A percentile compares a stretch with the other conserved stretches of the same genome.
Conservation (phyloP, 495 filamentous ascomycete genomes). For the Jackrogersella minutella region DNA sequence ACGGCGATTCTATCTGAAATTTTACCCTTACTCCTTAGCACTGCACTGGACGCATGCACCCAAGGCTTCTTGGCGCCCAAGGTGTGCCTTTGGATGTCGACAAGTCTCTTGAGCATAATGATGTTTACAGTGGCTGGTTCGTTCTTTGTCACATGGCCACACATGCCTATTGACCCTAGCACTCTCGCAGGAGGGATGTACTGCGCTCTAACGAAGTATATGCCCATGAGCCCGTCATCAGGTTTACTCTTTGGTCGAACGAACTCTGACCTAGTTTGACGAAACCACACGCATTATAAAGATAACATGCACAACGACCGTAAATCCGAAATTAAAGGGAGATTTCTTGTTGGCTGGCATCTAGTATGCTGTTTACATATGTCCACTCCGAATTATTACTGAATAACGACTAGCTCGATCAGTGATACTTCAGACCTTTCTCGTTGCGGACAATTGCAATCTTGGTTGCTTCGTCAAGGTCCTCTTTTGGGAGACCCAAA, state of each 20-base stretch:
- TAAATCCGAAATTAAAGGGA: background rate
- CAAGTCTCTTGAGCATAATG: constrained; percentile 42
- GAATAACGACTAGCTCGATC: too few relatives aligned
- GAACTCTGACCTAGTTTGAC: constrained; percentile 12
- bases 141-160: constrained; percentile 44
- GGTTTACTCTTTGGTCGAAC: constrained; percentile 23
- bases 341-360: background rate
- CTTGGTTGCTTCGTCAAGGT: constrained; percentile 62
- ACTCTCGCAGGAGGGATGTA: constrained; percentile 46
- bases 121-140: constrained; percentile 40
- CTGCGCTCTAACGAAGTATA: constrained; percentile 27
- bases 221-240: constrained; percentile 25
- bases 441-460: constrained; percentile 47
- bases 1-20: constrained; percentile 42
- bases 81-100: constrained; percentile 38
- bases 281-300: background rate
- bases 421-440: constrained; percentile 31
- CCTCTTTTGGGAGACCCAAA: constrained; percentile 63
- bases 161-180: constrained; percentile 46
- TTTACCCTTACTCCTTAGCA: constrained; percentile 44
- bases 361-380: background rate
- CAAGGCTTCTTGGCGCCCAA: constrained; percentile 37
- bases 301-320: background rate
- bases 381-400: background rate
- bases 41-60: constrained; percentile 42